Evolutionary conservation across 2,329 filamentous ascomycete genomes (phyloP).

Genomic region (Fusarium cicatricum): DNA sequence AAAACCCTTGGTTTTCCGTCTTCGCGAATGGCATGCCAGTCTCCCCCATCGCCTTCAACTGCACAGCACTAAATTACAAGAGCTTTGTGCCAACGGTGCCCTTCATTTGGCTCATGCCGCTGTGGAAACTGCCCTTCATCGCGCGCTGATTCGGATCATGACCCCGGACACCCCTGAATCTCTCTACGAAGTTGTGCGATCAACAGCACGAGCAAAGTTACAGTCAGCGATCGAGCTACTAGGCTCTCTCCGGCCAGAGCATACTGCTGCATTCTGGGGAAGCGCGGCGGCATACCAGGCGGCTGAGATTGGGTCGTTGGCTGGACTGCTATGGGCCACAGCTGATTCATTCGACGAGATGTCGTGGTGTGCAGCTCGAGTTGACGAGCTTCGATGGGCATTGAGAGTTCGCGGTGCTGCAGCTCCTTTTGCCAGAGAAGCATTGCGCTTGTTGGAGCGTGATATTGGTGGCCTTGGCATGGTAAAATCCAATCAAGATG

Average conservation of each 20-base stretch:
- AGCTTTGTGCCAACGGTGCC: slow-evolving; percentile 53
- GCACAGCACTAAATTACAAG: slow-evolving; percentile 51
- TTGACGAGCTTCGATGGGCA: slow-evolving; percentile 53
- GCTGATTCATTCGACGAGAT: slow-evolving; percentile 50
- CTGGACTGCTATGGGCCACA: slow-evolving; percentile 52
- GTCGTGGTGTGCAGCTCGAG: slow-evolving; percentile 49
- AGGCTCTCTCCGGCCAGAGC: slow-evolving; percentile 53
- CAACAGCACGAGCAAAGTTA: slow-evolving; percentile 51
- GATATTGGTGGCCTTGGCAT: slow-evolving; percentile 43
- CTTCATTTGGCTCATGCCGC: slow-evolving; percentile 61
- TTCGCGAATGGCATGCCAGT: slow-evolving; percentile 56
- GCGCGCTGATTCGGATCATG: slow-evolving; percentile 57
- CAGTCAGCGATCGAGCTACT: slow-evolving; percentile 52
- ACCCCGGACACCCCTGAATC: slow-evolving; percentile 43
- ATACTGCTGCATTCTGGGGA: slow-evolving; percentile 57
- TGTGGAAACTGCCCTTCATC: slow-evolving; percentile 60
- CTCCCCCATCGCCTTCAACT: slow-evolving; percentile 56
- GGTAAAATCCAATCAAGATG: slow-evolving; percentile 33
- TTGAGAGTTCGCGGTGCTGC: slow-evolving; percentile 51
- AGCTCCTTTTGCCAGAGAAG: slow-evolving; percentile 50
- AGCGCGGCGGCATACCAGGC: slow-evolving; percentile 55
- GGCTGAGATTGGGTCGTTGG: slow-evolving; percentile 53
- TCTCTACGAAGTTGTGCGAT: slow-evolving; percentile 46
- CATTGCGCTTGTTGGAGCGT: slow-evolving; percentile 50
- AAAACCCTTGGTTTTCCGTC: slow-evolving; percentile 45